Evolutionary conservation across 345 rosid species (phyloP), one percentile per base, ranked within the genome.

Genomic region (Sisymbrium altissimum): DNA sequence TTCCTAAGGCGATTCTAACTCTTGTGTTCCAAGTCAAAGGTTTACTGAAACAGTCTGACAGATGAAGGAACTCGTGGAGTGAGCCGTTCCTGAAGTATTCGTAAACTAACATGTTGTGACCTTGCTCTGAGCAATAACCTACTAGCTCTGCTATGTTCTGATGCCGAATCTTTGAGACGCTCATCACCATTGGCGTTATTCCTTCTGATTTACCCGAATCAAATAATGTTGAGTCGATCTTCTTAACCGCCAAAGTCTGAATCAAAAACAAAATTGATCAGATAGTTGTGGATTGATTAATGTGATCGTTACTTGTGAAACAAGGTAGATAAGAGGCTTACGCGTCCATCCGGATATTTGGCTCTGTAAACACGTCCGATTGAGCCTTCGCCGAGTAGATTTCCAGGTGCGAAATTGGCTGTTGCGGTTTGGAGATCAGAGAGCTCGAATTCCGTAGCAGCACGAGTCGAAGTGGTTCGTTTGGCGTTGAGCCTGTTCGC

Each of bases 11-110:
- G 74, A 93, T 93, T 78, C 89, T 78, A 79, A 91, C 84, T 78
- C 98, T 83, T 44, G 98, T 93, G 70, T 89, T 93, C 98, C 98
- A 93, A 72, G 98, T 93, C 43, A 93, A 64, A 7, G 99, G 99
- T 60, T 83, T 95, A 81, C 99, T 92, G 38, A 81, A 95, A 75
- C 88, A 91, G 72, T 87, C 96, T 6, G 97, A 88, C 71, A 85
- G 27, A 75, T 95, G 99, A 12, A 95, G 86, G 74, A 88, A 92
- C 63, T 90, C 97, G 35, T 95, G 86, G 35, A 95, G 86, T 15
- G 99, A 95, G 46, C 97, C 97, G 73, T 95, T 92, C 86, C 93
- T 85, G 78, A 56, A 88, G 72, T 77, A 89, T 53, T 95, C 96
- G 50, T 85, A 88, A 9, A 95, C 68, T 54, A 92, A 72, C 88